Base-by-base conservation (phyloP, 208 protist species). In the Polymyxa betae region DNA sequence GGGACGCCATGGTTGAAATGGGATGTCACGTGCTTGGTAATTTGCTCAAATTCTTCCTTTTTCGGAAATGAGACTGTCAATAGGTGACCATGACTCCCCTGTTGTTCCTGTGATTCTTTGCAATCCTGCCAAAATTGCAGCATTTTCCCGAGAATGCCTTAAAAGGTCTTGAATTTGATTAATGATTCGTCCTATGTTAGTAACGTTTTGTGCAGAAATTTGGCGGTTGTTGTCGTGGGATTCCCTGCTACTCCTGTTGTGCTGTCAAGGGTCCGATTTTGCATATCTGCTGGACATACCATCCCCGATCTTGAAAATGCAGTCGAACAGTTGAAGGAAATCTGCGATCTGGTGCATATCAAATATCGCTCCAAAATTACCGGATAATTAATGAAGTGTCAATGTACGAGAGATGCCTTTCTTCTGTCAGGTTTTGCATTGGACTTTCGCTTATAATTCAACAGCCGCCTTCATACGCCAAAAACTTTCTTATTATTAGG, bases 201-300 rank as follows among this genome's bases (percentile, higher is more conserved):
- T 38, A 5, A 82, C 12, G 24, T 60, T 16, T 64, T 66, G 12
- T 0, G 24, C 40, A 66, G 89, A 32, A 68, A 68, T 35, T 54
- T 95, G 0, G 94, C 93, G 24, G 90, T 94, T 0, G 95, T 96
- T 5, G 93, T 94, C 38, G 95, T 96, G 10, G 94, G 93, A 32
- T 95, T 92, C 90, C 95, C 95, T 44, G 95, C 95, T 29, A 90
- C 89, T 32, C 92, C 93, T 12, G 16, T 95, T 0, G 89, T 94
- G 32, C 60, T 92, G 45, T 91, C 91, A 0, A 89, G 95, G 54
- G 92, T 94, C 0, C 92, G 95, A 54, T 95, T 96, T 88, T 96
- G 95, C 91, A 92, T 95, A 64, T 93, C 90, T 45, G 91, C 95
- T 10, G 78, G 82, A 0, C 94, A 96, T 54, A 92, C 89, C 0